Evolutionary conservation across 495 filamentous ascomycete genomes (phyloP), one percentile per base, ranked within the genome.

Genomic region (Xylaria scruposa): DNA sequence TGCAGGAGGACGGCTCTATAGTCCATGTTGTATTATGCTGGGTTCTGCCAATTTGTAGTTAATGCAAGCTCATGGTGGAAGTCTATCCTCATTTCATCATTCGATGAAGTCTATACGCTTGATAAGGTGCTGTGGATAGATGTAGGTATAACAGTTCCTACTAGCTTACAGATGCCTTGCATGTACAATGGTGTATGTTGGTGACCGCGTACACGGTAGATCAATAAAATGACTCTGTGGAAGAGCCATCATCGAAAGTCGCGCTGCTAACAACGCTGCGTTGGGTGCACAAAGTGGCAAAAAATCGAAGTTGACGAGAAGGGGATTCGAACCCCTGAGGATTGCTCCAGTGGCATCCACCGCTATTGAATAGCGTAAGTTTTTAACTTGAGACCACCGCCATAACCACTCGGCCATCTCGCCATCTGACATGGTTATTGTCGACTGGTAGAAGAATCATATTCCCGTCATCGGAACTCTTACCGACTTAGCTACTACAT

Each of bases 391-490:
- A 77, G 77, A 75, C 73, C 76, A 71, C 75, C 75, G 75, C 75
- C 75, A 73, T 75, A 77, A 77, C 75, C 75, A 77, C 75, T 77
- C 75, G 75, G 75, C 75, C 75, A 77, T 72, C 73, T 53, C 75
- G 70, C 68, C 75, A 10, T 36, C 8, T 1, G 8, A 38, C 36
- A 38, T 38, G 36, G 36, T 31, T 31, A 31, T n/a, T n/a, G n/a
- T n/a, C n/a, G 29, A 31, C 1, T 31, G 29, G 29, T 31, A 3
- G 1, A 31, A 31, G 1, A 3, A 31, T 31, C 29, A 31, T 31
- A 31, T 31, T 3, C 29, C 1, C 29, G 3, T 38, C 36, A 5
- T 38, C 36, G 8, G 36, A 51, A n/a, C 4, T 53, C 42, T 46
- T 49, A 49, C 17, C 36, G 36, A 49, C 46, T n/a, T 8, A 5